Evolutionary conservation across 306 rosid species (phyloP).

Genomic region (Trichosanthes truncata): DNA sequence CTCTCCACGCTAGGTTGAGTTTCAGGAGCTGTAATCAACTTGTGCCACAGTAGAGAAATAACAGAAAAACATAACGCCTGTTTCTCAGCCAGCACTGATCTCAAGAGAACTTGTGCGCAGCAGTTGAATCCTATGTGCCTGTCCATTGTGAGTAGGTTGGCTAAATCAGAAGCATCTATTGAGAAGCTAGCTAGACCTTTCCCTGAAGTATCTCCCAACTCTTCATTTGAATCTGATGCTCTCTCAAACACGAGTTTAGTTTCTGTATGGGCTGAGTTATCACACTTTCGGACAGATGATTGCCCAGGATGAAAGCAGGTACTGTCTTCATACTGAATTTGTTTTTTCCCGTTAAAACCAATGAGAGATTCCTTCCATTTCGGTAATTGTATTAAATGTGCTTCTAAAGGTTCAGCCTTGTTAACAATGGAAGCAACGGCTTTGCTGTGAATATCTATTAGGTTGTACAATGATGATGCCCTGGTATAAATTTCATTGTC

Average conservation of each 20-base stretch:
- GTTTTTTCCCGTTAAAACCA: slow-evolving; percentile 35
- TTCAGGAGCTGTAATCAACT: slow-evolving; percentile 88
- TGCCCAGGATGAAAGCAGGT: slow-evolving; percentile 40
- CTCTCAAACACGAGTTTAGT: slow-evolving; percentile 25
- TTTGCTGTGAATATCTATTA: slow-evolving; percentile 89
- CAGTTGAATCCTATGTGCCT: slow-evolving; percentile 85
- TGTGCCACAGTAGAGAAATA: slow-evolving; percentile 91
- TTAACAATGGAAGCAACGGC: slow-evolving; percentile 77
- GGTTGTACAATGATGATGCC: slow-evolving; percentile 86
- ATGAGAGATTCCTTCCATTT: slow-evolving; percentile 43
- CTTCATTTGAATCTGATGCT: slow-evolving; percentile 36
- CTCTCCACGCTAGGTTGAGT: slow-evolving; percentile 85
- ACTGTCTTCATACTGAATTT: slow-evolving; percentile 32
- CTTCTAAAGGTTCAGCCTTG: slow-evolving; percentile 92
- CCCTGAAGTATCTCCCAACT: slow-evolving; percentile 37
- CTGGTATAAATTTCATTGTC: slow-evolving; percentile 73
- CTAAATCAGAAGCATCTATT: slow-evolving; percentile 81
- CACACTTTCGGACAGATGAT: slow-evolving; percentile 26
- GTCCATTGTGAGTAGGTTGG: slow-evolving; percentile 92
- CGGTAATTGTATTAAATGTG: slow-evolving; percentile 50
- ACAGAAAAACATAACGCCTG: slow-evolving; percentile 90
- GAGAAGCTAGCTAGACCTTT: slow-evolving; percentile 60
- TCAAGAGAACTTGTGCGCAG: slow-evolving; percentile 65
- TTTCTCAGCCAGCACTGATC: slow-evolving; percentile 73
- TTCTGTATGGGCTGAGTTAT: slow-evolving; percentile 32